phyloP scores from a whole-genome alignment of 73 alveolate species.

The Uronychia binucleata region DNA sequence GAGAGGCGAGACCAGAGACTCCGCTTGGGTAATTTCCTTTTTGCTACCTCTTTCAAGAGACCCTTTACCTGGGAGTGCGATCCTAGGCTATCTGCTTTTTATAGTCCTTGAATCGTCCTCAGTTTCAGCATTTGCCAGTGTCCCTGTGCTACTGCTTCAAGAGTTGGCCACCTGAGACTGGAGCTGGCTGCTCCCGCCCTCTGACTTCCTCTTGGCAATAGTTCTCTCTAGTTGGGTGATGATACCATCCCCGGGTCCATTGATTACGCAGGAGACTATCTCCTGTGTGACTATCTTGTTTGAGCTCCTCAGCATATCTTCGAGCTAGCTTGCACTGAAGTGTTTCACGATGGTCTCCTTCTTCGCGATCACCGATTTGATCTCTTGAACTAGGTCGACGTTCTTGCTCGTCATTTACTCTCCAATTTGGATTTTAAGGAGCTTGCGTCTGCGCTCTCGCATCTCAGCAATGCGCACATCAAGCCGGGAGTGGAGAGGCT shows the following conservation, averaged over 20 bases:
- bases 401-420: conserved; percentile 22
- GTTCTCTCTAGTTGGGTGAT: too few relatives aligned
- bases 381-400: conserved; percentile 30
- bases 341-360: background rate
- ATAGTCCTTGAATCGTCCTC: too few relatives aligned
- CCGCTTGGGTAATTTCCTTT: too few relatives aligned
- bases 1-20: too few relatives aligned
- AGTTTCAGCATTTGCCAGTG: too few relatives aligned
- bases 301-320: conserved; percentile 23
- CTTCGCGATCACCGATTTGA: background rate
- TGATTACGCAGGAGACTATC: conserved; percentile 16
- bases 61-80: too few relatives aligned
- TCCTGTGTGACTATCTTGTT: conserved; percentile 13
- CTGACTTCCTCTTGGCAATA: too few relatives aligned
- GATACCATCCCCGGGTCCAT: background rate
- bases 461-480: conserved; percentile 8
- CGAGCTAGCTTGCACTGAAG: background rate
- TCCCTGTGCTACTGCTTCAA: too few relatives aligned
- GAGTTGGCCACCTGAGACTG: too few relatives aligned
- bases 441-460: conserved; percentile 1
- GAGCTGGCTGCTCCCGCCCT: too few relatives aligned
- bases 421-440: background rate
- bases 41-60: too few relatives aligned
- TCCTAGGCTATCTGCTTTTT: too few relatives aligned
- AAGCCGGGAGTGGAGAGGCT: background rate